Conservation (phyloP, 345 rosid species). For the Brassica cretica region DNA sequence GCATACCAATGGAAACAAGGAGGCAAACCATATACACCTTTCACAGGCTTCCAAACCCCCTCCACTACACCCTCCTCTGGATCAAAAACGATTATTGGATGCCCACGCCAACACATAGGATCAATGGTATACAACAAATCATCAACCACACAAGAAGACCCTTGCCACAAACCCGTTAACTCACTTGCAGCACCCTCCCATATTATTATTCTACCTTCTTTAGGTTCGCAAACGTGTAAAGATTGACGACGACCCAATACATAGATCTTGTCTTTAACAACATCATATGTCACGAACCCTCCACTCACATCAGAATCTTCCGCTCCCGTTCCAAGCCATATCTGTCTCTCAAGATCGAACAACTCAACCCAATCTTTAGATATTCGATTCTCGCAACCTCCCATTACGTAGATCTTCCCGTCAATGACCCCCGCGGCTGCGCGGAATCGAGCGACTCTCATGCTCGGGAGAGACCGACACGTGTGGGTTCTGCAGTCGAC, state of each 20-base stretch:
- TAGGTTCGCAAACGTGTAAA: not conserved
- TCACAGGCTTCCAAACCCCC: not conserved
- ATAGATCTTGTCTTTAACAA: not conserved
- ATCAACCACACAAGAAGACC: not conserved
- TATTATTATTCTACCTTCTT: not conserved
- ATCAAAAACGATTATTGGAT: not conserved
- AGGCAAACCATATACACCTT: not conserved
- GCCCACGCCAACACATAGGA: not conserved
- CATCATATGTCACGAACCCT: not conserved
- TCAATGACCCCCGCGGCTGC: not conserved
- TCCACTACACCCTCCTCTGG: not conserved
- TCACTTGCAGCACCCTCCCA: not conserved
- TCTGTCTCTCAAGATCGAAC: not conserved
- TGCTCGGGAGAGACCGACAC: not conserved
- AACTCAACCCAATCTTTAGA: not conserved
- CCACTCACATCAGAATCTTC: not conserved
- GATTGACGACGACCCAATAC: not conserved
- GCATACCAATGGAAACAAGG: not conserved
- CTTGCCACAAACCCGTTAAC: not conserved
- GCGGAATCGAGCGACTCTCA: not conserved
- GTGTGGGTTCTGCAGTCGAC: not conserved
- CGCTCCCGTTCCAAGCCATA: not conserved
- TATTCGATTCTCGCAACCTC: not conserved
- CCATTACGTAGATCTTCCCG: not conserved
- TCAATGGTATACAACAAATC: not conserved